Evolutionary conservation across 352 stramenopile species (phyloP), one percentile per base, ranked within the genome.

Genomic region (Pythium oligandrum): DNA sequence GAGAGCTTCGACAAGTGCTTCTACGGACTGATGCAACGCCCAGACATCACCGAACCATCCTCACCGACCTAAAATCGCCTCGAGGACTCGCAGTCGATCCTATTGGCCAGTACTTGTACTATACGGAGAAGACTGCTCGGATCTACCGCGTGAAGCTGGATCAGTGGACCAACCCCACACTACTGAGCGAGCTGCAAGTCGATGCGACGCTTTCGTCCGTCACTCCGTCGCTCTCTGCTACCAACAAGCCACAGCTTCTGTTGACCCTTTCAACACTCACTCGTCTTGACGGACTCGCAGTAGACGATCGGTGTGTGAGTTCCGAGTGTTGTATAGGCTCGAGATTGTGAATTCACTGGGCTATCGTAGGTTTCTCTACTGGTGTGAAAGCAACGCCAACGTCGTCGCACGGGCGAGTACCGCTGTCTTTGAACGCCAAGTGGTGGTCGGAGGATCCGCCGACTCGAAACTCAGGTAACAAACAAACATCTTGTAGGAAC

Each of bases 341-440:
- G 17, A 26, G 17, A 26, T 26, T 26, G 17, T 26, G 17, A 26
- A 26, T 26, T 26, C 17, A 26, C 17, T 26, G 17, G 17, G 17
- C 17, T 26, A 26, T 26, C 17, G n/a, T 35, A 84, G 73, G 48
- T 84, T 72, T 51, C 9, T 86, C 3, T 91, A 89, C 55, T 91
- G 80, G 80, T 78, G 67, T 44, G 80, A 91, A 42, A 79, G 50
- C 31, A 91, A 88, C 60, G 62, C 65, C 6, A 88, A 91, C 47
- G 60, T 73, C 3, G 48, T 91, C 11, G 76, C 70, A n/a, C 66
- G 66, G 17, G 80, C 80, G 4, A 51, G 66, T 1, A 58, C 76
- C 5, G 58, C 64, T 30, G 61, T 71, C 11, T 84, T 84, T 48
- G 46, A 68, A 48, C 76, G 70, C 3, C 50, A 84, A 35, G 59